A percentile compares a stretch with the other conserved stretches of the same genome.
These are phyloP conservation scores for Ashbya aceris DNA, from an alignment of 1,139 yeast genomes.

Conservation along the genomic window DNA sequence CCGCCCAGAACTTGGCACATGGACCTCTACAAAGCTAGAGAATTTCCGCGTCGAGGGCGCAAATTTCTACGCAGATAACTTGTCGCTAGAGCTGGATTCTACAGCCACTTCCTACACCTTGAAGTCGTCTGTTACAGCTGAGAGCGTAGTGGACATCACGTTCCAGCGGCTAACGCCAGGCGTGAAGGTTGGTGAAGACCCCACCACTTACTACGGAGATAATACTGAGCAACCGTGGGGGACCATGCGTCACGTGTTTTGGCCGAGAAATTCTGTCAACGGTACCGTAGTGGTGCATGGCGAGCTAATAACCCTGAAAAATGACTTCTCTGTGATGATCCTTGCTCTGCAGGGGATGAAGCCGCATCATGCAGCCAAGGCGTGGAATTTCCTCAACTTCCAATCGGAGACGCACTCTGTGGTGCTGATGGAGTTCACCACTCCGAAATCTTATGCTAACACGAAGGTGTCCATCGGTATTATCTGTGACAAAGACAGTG, in stretches of 20 bases:
- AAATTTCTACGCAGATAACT: constrained; percentile 65
- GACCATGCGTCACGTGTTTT: constrained; percentile 85
- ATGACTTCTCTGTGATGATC: constrained; percentile 73
- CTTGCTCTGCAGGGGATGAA: constrained; percentile 99
- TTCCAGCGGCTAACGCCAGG: constrained; percentile 65
- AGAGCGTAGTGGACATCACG: constrained; percentile 63
- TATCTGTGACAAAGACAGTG: constrained; percentile 52
- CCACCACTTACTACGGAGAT: constrained; percentile 76
- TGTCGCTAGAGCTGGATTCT: constrained; percentile 53
- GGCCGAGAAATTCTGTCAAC: constrained; percentile 75
- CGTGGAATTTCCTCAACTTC: constrained; percentile 91
- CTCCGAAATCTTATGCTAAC: constrained; percentile 81
- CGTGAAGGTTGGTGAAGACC: constrained; percentile 83
- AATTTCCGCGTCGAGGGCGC: constrained; percentile 71
- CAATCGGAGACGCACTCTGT: constrained; percentile 70
- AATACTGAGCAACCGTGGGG: constrained; percentile 89
- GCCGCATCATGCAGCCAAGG: constrained; percentile 96
- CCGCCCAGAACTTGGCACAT: constrained; percentile 34
- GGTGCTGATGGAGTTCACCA: constrained; percentile 89
- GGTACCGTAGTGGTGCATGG: constrained; percentile 44
- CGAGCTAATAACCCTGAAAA: constrained; percentile 19
- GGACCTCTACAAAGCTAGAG: constrained; percentile 89
- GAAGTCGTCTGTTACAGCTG: constrained; percentile 56
- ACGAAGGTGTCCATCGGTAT: constrained; percentile 78
- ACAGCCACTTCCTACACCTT: constrained; percentile 49